Evolutionary conservation across 805 yeast species (phyloP).

Genomic region (Suhomyces prunicola): DNA sequence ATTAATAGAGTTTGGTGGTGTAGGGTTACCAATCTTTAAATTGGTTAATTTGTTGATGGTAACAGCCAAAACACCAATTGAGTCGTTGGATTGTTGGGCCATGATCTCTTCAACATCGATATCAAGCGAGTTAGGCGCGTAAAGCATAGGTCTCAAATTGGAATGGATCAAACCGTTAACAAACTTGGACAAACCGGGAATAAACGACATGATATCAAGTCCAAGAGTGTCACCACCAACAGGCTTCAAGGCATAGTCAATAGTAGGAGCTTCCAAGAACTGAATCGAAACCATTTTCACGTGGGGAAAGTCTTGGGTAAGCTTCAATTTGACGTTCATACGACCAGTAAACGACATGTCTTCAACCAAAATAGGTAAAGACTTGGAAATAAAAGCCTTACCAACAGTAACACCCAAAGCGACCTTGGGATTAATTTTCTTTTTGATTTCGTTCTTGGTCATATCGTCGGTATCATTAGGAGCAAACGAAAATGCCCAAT

Average conservation of each 20-base stretch:
- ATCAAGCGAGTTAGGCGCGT: slow-evolving; percentile 79
- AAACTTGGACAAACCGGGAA: slow-evolving; percentile 74
- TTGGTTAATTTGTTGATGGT: slow-evolving; percentile 54
- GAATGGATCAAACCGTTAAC: slow-evolving; percentile 69
- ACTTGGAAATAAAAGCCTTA: slow-evolving; percentile 73
- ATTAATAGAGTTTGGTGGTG: slow-evolving; percentile 42
- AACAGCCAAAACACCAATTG: slow-evolving; percentile 66
- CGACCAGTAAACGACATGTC: slow-evolving; percentile 75
- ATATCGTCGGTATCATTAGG: slow-evolving; percentile 82
- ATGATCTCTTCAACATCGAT: slow-evolving; percentile 70
- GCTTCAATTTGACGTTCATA: slow-evolving; percentile 58
- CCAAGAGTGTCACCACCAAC: slow-evolving; percentile 90
- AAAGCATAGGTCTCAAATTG: slow-evolving; percentile 70
- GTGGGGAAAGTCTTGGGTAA: slow-evolving; percentile 72
- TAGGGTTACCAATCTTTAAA: slow-evolving; percentile 43
- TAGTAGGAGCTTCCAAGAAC: slow-evolving; percentile 72
- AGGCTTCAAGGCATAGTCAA: slow-evolving; percentile 79
- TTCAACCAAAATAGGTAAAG: slow-evolving; percentile 74
- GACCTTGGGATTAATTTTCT: slow-evolving; percentile 75
- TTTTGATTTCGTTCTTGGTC: slow-evolving; percentile 71
- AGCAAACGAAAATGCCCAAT: slow-evolving; percentile 76
- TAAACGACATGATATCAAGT: slow-evolving; percentile 75
- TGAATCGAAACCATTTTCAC: slow-evolving; percentile 68
- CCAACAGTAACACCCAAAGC: slow-evolving; percentile 80
- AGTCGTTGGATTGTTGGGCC: slow-evolving; percentile 61